Conservation (phyloP, 768 basidiomycete species). For the Lactarius akahatsu region DNA sequence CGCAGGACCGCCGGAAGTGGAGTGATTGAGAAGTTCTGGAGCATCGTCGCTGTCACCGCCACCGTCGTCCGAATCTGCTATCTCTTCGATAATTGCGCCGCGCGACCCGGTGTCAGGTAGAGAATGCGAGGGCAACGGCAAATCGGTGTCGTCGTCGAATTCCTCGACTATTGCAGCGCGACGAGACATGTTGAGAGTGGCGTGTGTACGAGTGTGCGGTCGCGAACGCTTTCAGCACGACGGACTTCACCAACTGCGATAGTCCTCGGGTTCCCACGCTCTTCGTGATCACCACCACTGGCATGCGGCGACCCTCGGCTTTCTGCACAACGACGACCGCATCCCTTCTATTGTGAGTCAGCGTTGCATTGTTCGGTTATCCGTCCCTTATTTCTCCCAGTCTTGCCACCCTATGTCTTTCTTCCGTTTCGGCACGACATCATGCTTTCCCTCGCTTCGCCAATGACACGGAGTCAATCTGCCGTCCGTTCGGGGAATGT, state of each 20-base stretch:
- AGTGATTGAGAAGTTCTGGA: constrained; percentile 42
- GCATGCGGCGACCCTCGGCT: constrained; percentile 13
- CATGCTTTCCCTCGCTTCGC: constrained; percentile 7
- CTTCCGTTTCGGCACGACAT: constrained; percentile 16
- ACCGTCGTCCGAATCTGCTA: constrained; percentile 51
- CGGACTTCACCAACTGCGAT: constrained; percentile 6
- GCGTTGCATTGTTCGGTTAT: not conserved
- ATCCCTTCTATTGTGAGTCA: constrained; percentile 17
- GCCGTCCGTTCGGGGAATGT: constrained; percentile 36
- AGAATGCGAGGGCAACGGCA: constrained; percentile 69
- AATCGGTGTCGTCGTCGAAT: constrained; percentile 94
- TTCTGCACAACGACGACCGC: constrained; percentile 9
- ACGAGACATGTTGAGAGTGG: constrained; percentile 55
- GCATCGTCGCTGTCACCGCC: constrained; percentile 31
- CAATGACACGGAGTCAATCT: constrained; percentile 29
- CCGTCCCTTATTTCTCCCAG: constrained; percentile 9
- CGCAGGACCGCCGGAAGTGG: constrained; percentile 53
- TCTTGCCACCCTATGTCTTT: constrained; percentile 14
- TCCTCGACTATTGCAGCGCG: constrained; percentile 68
- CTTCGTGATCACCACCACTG: constrained; percentile 13
- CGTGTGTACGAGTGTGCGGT: not conserved
- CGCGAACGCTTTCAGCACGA: not conserved
- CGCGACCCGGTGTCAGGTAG: constrained; percentile 64
- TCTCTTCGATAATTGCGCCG: constrained; percentile 77
- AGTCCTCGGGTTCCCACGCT: constrained; percentile 22